Evolutionary conservation across 140 eudicot species (phyloP), one percentile per base, ranked within the genome.

Genomic region (Senecio squalidus): DNA sequence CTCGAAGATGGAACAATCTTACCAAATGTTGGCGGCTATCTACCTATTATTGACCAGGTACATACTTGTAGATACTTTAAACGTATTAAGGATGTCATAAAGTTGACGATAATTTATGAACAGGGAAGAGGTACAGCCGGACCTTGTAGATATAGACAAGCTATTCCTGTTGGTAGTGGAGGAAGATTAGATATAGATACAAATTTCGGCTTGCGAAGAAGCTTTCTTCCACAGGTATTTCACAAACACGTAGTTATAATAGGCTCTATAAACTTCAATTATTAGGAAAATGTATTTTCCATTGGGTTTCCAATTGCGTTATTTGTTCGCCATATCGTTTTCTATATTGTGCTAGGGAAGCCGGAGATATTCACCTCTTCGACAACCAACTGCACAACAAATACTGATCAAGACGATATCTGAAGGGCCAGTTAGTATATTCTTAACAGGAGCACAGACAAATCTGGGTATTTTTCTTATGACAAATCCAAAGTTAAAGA

Each of bases 141-240:
- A 66, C 78, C 86, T 71, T 86, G 94, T 67, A 69, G 98, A 70
- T 90, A 90, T 60, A 71, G 98, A 39, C 98, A 90, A 66, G 83
- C 96, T 24, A 77, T 86, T 55, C 98, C 95, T 0, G 74, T 83
- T 0, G 86, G 82, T 18, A 28, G 27, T 30, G 38, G 38, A 51
- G 58, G 38, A 51, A 25, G 75, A 74, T 47, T 90, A 69, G 94
- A 83, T 56, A 72, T 69, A 6, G 94, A 90, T 53, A 68, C 98
- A 48, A 86, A 90, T 52, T 71, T 1, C 31, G 97, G 98, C 50
- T 39, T 76, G 90, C 58, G 58, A 51, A 26, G 58, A 1, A 51
- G 58, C 38, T 51, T 51, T 26, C 58, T 51, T 51, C 58, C 58
- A 2, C 94, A 80, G 89, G 96, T 88, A 65, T n/a, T n/a, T n/a